Evolutionary conservation across 768 basidiomycete genomes (phyloP), one percentile per base, ranked within the genome.

Genomic region (Paxillus involutus): DNA sequence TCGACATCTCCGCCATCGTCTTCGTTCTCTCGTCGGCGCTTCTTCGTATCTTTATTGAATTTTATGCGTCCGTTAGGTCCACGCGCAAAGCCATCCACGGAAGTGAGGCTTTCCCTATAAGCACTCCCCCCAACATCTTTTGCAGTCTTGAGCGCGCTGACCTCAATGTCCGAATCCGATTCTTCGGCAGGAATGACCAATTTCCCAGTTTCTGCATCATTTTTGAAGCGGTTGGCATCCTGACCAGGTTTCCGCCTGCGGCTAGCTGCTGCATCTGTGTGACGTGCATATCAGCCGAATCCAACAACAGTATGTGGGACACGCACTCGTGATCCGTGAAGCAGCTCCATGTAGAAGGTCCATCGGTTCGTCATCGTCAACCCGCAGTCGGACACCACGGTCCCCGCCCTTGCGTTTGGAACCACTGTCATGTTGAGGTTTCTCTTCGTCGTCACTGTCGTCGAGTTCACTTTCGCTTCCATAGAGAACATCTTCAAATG

Each of bases 31-130:
- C 89, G 80, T 55, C 94, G 74, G 53, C 94, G 85, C 71, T 96
- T 94, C 72, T 95, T 98, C 36, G 94, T 98, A 64, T 96, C 88
- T 70, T 97, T 98, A 77, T 97, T 92, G 74, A 98, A 98, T 71
- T 93, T 95, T 67, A 98, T 73, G 50, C 83, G 84, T 6, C 97
- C 97, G 57, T 83, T 85, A 1, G 85, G 76, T 21, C 92, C 91
- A 29, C 95, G 84, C 3, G 82, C 88, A 74, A 94, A 94, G 19
- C 95, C 96, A 69, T 98, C 96, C 21, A 84, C 85, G 6, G 92
- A 94, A 9, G 86, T 85, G 53, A 96, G 65, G 46, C 78, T 83
- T 71, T 97, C 92, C 55, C 79, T 83, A 71, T 97, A 98, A 1
- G 94, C 96, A 8, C 75, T 78, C 19, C 94, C 91, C 35, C 75